Evolutionary conservation across 495 filamentous ascomycete genomes (phyloP).

Genomic region (Lasiosphaeris hirsuta): DNA sequence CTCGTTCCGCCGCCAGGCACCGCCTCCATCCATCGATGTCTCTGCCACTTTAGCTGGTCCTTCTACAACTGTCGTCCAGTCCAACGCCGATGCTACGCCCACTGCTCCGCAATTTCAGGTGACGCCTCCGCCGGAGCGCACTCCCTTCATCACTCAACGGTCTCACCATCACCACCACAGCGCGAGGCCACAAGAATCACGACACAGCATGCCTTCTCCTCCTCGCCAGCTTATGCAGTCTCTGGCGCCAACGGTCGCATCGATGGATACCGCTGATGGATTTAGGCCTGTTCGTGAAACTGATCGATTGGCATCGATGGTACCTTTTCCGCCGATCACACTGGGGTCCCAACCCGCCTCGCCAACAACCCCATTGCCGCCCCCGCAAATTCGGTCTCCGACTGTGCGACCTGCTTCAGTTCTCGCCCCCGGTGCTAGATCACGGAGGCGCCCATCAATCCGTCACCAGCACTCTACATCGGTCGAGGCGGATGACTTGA

Average conservation of each 20-base stretch:
- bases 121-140: conserved; percentile 72
- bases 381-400: conserved; percentile 49
- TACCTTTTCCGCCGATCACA: conserved; percentile 66
- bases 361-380: conserved; percentile 83
- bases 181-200: conserved; percentile 58
- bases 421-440: conserved; percentile 39
- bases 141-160: conserved; percentile 55
- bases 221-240: conserved; percentile 59
- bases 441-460: conserved; percentile 69
- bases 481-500: conserved; percentile 81
- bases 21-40: conserved; percentile 46
- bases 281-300: conserved; percentile 83
- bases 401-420: conserved; percentile 51
- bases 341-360: conserved; percentile 87
- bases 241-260: conserved; percentile 63
- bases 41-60: conserved; percentile 45
- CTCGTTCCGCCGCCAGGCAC: conserved; percentile 44
- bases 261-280: conserved; percentile 70
- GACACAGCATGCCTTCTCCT: conserved; percentile 51
- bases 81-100: conserved; percentile 55
- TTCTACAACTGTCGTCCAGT: conserved; percentile 37
- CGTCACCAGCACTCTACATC: conserved; percentile 83
- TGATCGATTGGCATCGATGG: conserved; percentile 83
- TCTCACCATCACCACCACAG: conserved; percentile 59
- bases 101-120: conserved; percentile 60